Percentiles rank a stretch among this genome's conserved stretches.
Evolutionary conservation across 2,329 filamentous ascomycete species (phyloP).

Genomic region (Talaromyces albobiverticillius): DNA sequence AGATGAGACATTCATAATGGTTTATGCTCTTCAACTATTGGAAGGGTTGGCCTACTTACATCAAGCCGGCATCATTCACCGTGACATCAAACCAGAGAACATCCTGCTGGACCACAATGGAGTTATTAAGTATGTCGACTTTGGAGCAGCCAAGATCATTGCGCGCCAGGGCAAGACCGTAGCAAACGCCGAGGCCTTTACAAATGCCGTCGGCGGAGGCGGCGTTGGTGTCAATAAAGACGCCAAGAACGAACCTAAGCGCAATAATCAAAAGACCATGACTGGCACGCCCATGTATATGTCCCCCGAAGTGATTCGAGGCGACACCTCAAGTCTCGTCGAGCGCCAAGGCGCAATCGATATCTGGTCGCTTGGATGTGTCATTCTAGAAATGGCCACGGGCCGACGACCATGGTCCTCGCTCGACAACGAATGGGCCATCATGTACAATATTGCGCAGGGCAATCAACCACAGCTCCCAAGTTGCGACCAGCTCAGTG

Average conservation of each 20-base stretch:
- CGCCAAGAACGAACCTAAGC: slow-evolving; percentile 32
- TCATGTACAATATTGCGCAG: slow-evolving; percentile 99
- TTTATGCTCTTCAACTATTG: slow-evolving; percentile 89
- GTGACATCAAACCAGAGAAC: slow-evolving; percentile 98
- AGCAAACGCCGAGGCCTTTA: slow-evolving; percentile 59
- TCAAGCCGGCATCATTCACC: slow-evolving; percentile 85
- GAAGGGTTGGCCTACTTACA: slow-evolving; percentile 94
- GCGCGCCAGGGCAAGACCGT: slow-evolving; percentile 89
- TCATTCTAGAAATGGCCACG: slow-evolving; percentile 96
- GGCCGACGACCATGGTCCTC: slow-evolving; percentile 91
- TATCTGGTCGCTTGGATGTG: slow-evolving; percentile 94
- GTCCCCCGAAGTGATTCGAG: slow-evolving; percentile 98
- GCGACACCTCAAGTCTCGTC: slow-evolving; percentile 68
- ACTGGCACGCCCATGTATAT: slow-evolving; percentile 99
- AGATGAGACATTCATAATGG: slow-evolving; percentile 96
- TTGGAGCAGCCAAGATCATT: slow-evolving; percentile 95
- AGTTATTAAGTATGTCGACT: slow-evolving; percentile 98
- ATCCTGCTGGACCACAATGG: slow-evolving; percentile 96
- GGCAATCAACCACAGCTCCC: slow-evolving; percentile 90
- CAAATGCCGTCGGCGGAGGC: slow-evolving; percentile 36
- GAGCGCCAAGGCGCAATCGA: slow-evolving; percentile 85
- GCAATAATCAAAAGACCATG: slow-evolving; percentile 77
- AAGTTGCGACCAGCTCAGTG: slow-evolving; percentile 75
- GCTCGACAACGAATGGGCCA: slow-evolving; percentile 98
- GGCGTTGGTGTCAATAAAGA: slow-evolving; percentile 20